Evolutionary conservation across 306 rosid genomes (phyloP).

Genomic region (Hylodesmum podocarpum): DNA sequence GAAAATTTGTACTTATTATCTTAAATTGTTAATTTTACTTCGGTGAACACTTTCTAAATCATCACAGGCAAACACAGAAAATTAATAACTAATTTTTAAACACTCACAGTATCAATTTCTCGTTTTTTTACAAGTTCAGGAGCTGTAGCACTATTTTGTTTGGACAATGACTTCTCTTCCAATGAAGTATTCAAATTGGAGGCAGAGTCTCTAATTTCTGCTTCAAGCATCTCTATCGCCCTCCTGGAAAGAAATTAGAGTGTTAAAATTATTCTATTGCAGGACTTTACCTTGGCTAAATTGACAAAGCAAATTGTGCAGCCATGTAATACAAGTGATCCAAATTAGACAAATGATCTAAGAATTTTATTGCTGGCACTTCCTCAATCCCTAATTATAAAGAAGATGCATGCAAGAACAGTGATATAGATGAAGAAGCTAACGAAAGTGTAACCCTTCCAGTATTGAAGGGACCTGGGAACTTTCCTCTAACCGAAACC

Average conservation of each 20-base stretch:
- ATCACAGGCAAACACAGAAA: not conserved
- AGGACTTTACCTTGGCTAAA: not conserved
- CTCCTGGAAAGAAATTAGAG: constrained; percentile 54
- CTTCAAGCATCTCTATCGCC: constrained; percentile 81
- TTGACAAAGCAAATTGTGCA: not conserved
- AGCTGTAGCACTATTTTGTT: constrained; percentile 37
- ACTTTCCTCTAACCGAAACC: not conserved
- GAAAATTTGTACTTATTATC: not conserved
- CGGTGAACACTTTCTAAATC: not conserved
- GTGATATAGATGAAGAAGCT: not conserved
- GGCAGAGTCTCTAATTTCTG: constrained; percentile 58
- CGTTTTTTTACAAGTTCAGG: constrained; percentile 33
- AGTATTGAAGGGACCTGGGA: not conserved
- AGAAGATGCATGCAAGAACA: not conserved
- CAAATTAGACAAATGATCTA: not conserved
- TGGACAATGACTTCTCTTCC: constrained; percentile 41
- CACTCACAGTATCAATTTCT: constrained; percentile 61
- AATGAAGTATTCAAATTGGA: constrained; percentile 29
- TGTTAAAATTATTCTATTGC: not conserved
- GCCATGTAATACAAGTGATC: not conserved
- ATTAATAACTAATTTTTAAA: not conserved
- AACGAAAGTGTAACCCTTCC: not conserved
- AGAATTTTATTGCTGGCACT: not conserved
- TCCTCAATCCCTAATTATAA: not conserved
- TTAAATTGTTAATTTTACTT: not conserved